Evolutionary conservation across 192 early-diverging fungal species (phyloP).

Genomic region (Dimargaris xerosporica): DNA sequence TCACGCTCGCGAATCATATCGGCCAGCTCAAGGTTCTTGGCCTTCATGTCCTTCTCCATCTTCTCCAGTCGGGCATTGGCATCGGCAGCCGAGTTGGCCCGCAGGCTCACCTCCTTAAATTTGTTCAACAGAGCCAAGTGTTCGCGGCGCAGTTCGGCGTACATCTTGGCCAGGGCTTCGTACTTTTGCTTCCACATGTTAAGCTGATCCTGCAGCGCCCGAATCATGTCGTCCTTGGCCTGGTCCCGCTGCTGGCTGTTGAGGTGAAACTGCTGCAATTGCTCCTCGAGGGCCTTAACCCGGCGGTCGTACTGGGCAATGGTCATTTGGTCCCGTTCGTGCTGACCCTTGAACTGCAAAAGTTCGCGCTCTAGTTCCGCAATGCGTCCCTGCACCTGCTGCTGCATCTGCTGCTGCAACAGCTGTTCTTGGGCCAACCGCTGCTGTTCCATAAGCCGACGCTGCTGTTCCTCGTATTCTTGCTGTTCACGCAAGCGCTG

Average conservation of each 20-base stretch:
- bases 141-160: slow-evolving; percentile 89
- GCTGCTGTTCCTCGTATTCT: slow-evolving; percentile 62
- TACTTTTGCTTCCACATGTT: slow-evolving; percentile 96
- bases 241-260: slow-evolving; percentile 54
- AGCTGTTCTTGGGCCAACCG: slow-evolving; percentile 59
- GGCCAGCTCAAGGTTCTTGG: slow-evolving; percentile 62
- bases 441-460: slow-evolving; percentile 50
- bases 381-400: slow-evolving; percentile 57
- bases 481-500: slow-evolving; percentile 50
- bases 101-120: slow-evolving; percentile 70
- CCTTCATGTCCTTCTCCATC: slow-evolving; percentile 51
- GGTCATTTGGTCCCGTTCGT: slow-evolving; percentile 67
- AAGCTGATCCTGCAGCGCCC: slow-evolving; percentile 78
- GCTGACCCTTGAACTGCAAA: slow-evolving; percentile 53
- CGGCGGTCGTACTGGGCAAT: slow-evolving; percentile 78
- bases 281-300: slow-evolving; percentile 70
- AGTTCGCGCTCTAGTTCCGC: slow-evolving; percentile 72
- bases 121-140: slow-evolving; percentile 85
- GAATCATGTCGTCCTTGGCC: slow-evolving; percentile 74
- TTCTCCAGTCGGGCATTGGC: slow-evolving; percentile 67
- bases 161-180: slow-evolving; percentile 94
- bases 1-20: slow-evolving; percentile 89
- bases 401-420: slow-evolving; percentile 64
- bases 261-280: slow-evolving; percentile 54
- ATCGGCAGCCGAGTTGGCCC: slow-evolving; percentile 73